Base-by-base conservation (phyloP, 441 rosid species). In the Adansonia rubrostipa region DNA sequence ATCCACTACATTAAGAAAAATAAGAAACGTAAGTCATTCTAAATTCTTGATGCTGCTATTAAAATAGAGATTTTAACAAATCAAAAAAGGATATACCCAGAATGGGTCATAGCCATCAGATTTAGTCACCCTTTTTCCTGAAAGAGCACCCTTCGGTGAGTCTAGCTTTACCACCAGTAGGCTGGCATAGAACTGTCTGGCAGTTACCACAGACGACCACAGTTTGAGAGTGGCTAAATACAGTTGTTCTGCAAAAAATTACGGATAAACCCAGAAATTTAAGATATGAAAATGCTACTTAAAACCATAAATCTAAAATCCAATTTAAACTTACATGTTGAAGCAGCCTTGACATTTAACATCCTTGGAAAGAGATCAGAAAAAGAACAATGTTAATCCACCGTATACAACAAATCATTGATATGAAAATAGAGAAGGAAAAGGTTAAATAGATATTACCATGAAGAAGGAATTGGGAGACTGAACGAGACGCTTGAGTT, bases 401-500 rank as follows among this genome's bases (percentile, higher is more conserved):
- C 45, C 67, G 22, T 13, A 14, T 14, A 14, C n/a, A 33, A 33
- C 65, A 33, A 63, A 33, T 28, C 17, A 28, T 28, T 36, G 42
- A 62, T 62, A 28, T 1, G 36, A 60, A 24, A 24, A 24, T 24
- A 24, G 28, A 24, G 28, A 24, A 24, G 28, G 28, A 24, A 24
- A 24, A 24, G 28, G 28, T 24, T 24, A 24, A 24, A 24, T 24
- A 24, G 28, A 24, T 22, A 50, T 70, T 70, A 70, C 74, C 74
- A 70, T 70, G 28, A 56, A 69, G 57, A 88, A 91, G 33, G 33
- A 28, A 28, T 28, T 28, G 1, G 33, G 33, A 28, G 33, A 28
- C 33, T 28, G 33, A 28, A 28, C 33, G 33, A 28, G 33, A 28
- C 33, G 33, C 33, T 28, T 28, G 33, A 28, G 33, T 2, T 28